Evolutionary conservation across 2,329 filamentous ascomycete species (phyloP), one percentile per base, ranked within the genome.

Genomic region (Paramyrothecium roridum): DNA sequence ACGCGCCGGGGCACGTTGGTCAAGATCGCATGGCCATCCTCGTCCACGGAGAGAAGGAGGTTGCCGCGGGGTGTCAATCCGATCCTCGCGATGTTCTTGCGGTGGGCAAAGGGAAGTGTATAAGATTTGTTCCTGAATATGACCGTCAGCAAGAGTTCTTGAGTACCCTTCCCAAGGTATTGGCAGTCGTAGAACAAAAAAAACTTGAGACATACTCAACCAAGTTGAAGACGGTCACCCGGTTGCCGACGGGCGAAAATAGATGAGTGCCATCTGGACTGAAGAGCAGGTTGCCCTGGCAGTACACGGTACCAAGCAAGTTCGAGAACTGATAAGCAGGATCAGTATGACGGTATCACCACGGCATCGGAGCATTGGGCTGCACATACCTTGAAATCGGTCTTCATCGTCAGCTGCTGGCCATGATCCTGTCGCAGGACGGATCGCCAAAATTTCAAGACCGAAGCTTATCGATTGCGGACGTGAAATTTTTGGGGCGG

Each of bases 241-340:
- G 83, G 76, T 98, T 99, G 70, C 95, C 95, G 53, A 99, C 95
- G 8, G 95, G 96, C 48, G 95, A 99, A 67, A 96, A 90, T 62
- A 99, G 83, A 76, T 91, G 93, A 66, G 91, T 95, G 70, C 96
- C 96, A 83, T 99, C 93, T 58, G 93, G 91, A 66, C 91, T 96
- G 80, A 96, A 99, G 70, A 97, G 83, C 68, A 99, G 84, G 73
- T 98, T 99, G 76, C 96, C 95, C 84, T 93, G 91, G 79, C 92
- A 91, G 80, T 98, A 99, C 70, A 99, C 95, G 64, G 95, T 99
- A 71, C 95, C 96, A 68, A 99, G 85, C 72, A 99, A 84, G 76
- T 98, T 99, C 72, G 93, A 96, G 78, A 99, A 99, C 93, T 97
- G 67, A 2, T 47, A 49, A n/a, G 22, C 11, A 11, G 43, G 8